phyloP scores from a whole-genome alignment of 1,284 basidiomycete species.

The Pascua sp. region DNA sequence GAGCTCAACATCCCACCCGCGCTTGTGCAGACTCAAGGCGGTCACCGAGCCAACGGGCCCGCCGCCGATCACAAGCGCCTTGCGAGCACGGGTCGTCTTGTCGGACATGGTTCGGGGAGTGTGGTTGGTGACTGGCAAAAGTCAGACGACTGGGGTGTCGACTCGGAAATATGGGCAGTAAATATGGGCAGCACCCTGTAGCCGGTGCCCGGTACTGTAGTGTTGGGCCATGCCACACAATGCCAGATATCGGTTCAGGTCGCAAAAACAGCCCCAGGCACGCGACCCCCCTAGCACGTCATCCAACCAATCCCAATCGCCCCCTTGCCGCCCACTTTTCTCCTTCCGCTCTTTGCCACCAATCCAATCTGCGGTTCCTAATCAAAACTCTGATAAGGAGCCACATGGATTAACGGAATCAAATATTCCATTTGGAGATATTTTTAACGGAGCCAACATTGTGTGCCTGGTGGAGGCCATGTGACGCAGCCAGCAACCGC shows the following conservation, averaged over 20 bases:
- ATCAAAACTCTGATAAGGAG: too few relatives aligned
- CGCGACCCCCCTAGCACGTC: neutral
- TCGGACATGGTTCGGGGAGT: neutral
- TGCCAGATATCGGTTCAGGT: neutral
- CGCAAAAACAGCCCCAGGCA: neutral
- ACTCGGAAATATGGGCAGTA: too few relatives aligned
- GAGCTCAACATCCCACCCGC: conserved; percentile 84
- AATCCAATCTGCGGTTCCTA: too few relatives aligned
- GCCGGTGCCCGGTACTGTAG: neutral
- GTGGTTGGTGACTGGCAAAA: neutral
- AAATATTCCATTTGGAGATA: too few relatives aligned
- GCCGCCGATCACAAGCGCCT: conserved; percentile 63
- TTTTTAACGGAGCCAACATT: too few relatives aligned
- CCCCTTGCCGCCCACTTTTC: too few relatives aligned
- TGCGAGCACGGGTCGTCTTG: conserved; percentile 22
- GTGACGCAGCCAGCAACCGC: too few relatives aligned
- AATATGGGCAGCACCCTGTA: neutral
- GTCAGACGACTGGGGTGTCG: neutral
- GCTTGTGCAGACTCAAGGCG: conserved; percentile 77
- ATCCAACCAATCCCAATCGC: neutral
- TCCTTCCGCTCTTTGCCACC: too few relatives aligned
- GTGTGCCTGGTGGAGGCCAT: too few relatives aligned
- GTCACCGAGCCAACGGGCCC: conserved; percentile 93
- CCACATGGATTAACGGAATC: too few relatives aligned
- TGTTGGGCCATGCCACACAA: neutral